Percentiles rank a stretch among this genome's conserved stretches.
These are phyloP conservation scores for Paecilomyces formosus DNA, from an alignment of 2,329 filamentous ascomycete species.

Conservation along the genomic window DNA sequence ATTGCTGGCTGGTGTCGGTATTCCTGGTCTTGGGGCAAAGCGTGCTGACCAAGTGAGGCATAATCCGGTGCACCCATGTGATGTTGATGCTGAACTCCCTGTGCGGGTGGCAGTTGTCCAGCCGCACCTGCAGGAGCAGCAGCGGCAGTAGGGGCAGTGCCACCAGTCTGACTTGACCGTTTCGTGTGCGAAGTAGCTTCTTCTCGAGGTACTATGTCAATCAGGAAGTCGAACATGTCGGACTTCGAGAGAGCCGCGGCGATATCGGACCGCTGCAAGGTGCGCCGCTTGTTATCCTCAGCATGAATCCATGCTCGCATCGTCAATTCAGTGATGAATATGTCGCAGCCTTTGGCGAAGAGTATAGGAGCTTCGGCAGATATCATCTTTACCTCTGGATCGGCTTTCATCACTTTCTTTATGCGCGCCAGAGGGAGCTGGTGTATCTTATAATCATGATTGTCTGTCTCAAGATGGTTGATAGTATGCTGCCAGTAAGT, in stretches of 20 bases:
- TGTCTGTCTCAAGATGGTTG: conserved; percentile 86
- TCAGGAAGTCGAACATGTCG: conserved; percentile 99
- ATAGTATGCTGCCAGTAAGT: conserved; percentile 99
- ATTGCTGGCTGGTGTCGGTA: conserved; percentile 74
- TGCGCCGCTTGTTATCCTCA: conserved; percentile 96
- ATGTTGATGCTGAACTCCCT: conserved; percentile 47
- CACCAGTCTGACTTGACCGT: conserved; percentile 48
- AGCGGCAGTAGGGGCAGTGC: conserved; percentile 41
- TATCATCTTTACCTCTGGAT: conserved; percentile 99
- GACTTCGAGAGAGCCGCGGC: conserved; percentile 92
- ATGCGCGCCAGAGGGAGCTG: conserved; percentile 95
- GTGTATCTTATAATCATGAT: conserved; percentile 97
- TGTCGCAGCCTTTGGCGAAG: conserved; percentile 97
- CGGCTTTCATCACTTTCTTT: conserved; percentile 99
- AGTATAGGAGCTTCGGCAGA: conserved; percentile 95
- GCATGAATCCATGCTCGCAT: conserved; percentile 99
- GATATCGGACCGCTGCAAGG: conserved; percentile 91
- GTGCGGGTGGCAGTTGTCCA: conserved; percentile 35
- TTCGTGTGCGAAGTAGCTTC: conserved; percentile 84
- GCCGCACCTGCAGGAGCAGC: conserved; percentile 16
- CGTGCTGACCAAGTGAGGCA: conserved; percentile 56
- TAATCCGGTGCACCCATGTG: conserved; percentile 50
- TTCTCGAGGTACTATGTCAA: conserved; percentile 95
- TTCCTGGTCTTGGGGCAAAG: conserved; percentile 62
- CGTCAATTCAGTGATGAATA: conserved; percentile 97